Evolutionary conservation across 805 yeast species (phyloP), one percentile per base, ranked within the genome.

Genomic region (Wickerhamomyces ciferrii): DNA sequence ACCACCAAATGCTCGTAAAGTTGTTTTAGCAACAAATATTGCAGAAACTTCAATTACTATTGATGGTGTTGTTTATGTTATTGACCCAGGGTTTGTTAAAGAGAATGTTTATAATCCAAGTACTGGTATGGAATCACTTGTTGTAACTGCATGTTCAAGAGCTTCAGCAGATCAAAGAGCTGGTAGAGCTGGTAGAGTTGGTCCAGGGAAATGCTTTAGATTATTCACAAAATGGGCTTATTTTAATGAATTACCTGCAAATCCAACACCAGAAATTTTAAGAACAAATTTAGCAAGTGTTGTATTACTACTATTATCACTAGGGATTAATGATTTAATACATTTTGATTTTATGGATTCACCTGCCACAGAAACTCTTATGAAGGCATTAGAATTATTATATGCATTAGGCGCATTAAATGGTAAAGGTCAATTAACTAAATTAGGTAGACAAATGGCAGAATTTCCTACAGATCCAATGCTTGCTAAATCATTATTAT

Each of bases 181-280:
- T 1, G 99, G 99, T 61, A 81, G 99, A 71, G 99, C 98, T 6
- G 99, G 99, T 38, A 83, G 99, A 71, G 90, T 96, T 8, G 91
- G 96, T 1, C 97, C 98, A 0, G 99, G 99, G 17, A 87, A 88
- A 61, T 94, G 98, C 66, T 94, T 85, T 59, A 65, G 99, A 35
- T 68, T 94, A 20, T 94, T 81, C 61, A 92, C 99, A 0, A 87
- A 88, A 60, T 75, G 85, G 76, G 82, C 94, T 0, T 94, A 79
- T 55, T 72, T 78, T 51, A 75, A 84, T 53, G 98, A 92, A 54
- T 69, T 94, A 61, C 84, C 84, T 11, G 71, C 78, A 2, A 84
- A 83, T 59, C 88, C 97, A 1, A 81, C 87, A 0, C 98, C 99
- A 0, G 99, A 94, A 56, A 92, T 94, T n/a, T 69, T 90, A 46